phyloP scores from a whole-genome alignment of 306 rosid species.

The Gynostemma pentaphyllum region DNA sequence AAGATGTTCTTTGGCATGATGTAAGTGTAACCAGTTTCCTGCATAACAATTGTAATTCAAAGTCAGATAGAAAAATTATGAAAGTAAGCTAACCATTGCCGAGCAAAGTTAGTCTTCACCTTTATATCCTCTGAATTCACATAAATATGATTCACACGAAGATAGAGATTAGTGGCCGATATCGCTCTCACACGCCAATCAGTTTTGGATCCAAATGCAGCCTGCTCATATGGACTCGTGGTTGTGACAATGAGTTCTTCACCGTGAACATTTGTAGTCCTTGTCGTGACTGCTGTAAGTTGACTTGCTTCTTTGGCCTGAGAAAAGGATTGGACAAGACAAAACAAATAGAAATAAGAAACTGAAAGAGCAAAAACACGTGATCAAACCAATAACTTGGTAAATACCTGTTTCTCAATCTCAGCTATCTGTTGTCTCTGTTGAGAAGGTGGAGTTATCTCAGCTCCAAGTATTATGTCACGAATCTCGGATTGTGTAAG shows the following conservation, averaged over 20 bases:
- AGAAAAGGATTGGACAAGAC: constrained; percentile 6
- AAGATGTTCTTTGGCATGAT: constrained; percentile 96
- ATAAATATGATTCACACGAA: constrained; percentile 94
- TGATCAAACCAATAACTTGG: background rate
- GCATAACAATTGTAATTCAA: constrained; percentile 17
- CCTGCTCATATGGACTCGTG: constrained; percentile 95
- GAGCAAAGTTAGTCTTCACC: constrained; percentile 22
- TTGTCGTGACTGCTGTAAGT: constrained; percentile 88
- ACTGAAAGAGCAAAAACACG: background rate
- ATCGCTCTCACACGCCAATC: constrained; percentile 99
- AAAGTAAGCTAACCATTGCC: background rate
- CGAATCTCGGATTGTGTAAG: constrained; percentile 97
- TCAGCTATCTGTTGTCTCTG: constrained; percentile 98
- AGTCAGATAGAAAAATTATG: constrained; percentile 4
- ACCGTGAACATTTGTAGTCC: constrained; percentile 87
- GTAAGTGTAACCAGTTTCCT: constrained; percentile 99
- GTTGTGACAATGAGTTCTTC: constrained; percentile 92
- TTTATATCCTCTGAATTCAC: constrained; percentile 97
- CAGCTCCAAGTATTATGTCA: constrained; percentile 98
- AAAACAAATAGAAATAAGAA: constrained; percentile 2
- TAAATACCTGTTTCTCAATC: constrained; percentile 88
- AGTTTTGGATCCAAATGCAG: constrained; percentile 88
- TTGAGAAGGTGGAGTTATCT: constrained; percentile 98
- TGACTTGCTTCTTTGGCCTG: constrained; percentile 92
- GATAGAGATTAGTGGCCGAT: constrained; percentile 91